Evolutionary conservation across 2,329 filamentous ascomycete species (phyloP).

Genomic region (Hymenoscyphus fructigenus): DNA sequence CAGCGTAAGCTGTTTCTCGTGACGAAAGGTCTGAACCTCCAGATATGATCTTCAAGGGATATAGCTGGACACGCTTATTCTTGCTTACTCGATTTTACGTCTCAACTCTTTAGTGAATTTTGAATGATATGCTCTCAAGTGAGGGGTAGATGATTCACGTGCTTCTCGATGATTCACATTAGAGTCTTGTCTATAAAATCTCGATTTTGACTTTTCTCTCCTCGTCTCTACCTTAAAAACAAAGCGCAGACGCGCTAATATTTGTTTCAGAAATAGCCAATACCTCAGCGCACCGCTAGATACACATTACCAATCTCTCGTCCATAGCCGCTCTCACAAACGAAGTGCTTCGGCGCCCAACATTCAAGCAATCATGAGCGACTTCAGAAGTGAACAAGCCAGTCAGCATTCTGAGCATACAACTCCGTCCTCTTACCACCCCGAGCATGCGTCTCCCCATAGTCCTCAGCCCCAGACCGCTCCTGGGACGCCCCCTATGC

Average conservation of each 20-base stretch:
- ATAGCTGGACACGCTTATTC: neutral
- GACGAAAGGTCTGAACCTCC: neutral
- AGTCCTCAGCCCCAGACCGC: conserved; percentile 14
- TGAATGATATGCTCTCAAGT: neutral
- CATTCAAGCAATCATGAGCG: conserved; percentile 4
- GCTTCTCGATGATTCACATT: neutral
- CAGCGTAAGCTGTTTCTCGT: neutral
- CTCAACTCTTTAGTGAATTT: neutral
- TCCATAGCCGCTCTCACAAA: conserved; percentile 22
- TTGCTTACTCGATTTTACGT: neutral
- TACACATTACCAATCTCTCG: conserved; percentile 18
- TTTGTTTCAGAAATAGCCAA: conserved; percentile 16
- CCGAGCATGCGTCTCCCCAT: conserved; percentile 27
- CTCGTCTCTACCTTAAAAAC: neutral
- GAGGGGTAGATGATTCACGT: neutral
- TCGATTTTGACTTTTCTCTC: neutral
- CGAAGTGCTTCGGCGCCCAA: conserved; percentile 14
- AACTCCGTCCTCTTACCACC: conserved; percentile 32
- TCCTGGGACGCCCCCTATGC: conserved; percentile 28
- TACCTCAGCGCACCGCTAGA: conserved; percentile 26
- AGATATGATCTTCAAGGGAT: neutral
- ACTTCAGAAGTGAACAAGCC: neutral
- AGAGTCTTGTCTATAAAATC: neutral
- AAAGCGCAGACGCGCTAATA: conserved; percentile 12
- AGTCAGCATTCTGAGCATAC: conserved; percentile 30